Evolutionary conservation across 768 basidiomycete genomes (phyloP), one percentile per base, ranked within the genome.

Genomic region (Scleroderma citrinum): DNA sequence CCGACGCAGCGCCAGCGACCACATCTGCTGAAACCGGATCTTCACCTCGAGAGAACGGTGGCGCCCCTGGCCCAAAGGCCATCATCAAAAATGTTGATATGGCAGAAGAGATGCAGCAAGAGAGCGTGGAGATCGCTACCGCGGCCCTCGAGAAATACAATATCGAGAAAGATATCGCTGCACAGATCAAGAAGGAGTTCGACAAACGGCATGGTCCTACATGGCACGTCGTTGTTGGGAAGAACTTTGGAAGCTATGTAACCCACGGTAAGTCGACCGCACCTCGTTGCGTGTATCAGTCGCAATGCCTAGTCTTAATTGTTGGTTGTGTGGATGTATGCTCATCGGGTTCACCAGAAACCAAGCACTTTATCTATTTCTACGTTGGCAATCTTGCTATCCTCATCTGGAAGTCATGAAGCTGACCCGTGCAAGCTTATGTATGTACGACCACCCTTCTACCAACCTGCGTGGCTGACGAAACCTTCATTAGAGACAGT

Each of bases 221-320:
- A 59, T 98, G 95, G 95, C 95, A 98, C 67, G 92, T 93, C 67
- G 93, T 98, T 56, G 95, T 95, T 44, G 95, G 95, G 52, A 97
- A 95, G 77, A 96, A 97, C 75, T 97, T 95, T 81, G 94, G 94
- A 44, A 92, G 89, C 72, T 97, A 94, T 65, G 94, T 97, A 37
- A 96, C 94, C 39, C 94, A 96, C 63, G 94, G 93, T 95, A 57
- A 59, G 85, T 69, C 49, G 48, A 49, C 34, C 8, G 24, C 32
- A 10, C 36, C n/a, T 29, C 26, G 26, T 29, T 8, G 4, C 26
- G 26, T 29, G 26, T 8, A 29, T 29, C 26, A 8, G n/a, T n/a
- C n/a, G n/a, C n/a, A n/a, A n/a, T n/a, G n/a, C n/a, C n/a, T n/a
- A n/a, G 39, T 40, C 21, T 23, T 21, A 21, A 20, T 40, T 21